Evolutionary conservation across 2,329 filamentous ascomycete genomes (phyloP).

Genomic region (Ascochyta lentis): DNA sequence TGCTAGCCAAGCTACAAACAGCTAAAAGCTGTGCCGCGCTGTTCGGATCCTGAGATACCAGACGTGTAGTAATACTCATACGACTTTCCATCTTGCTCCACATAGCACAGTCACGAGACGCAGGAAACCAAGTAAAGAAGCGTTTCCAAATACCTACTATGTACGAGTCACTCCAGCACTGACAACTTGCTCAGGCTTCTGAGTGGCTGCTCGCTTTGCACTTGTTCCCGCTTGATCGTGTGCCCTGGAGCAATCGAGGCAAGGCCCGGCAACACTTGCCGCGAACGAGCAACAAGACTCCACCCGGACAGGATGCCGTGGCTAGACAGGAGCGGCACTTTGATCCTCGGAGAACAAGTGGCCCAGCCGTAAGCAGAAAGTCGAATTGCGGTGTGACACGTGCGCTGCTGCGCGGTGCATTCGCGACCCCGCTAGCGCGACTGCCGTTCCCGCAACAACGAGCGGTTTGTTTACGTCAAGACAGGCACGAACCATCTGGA

Average conservation of each 20-base stretch:
- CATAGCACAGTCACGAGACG: not conserved
- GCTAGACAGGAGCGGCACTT: slow-evolving; percentile 7
- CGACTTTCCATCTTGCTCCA: not conserved
- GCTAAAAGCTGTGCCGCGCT: not conserved
- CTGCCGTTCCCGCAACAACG: slow-evolving; percentile 11
- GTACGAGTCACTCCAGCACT: not conserved
- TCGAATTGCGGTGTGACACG: slow-evolving; percentile 22
- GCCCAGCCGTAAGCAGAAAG: slow-evolving; percentile 4
- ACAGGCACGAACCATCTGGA: slow-evolving; percentile 20
- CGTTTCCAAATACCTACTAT: not conserved
- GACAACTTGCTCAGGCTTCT: slow-evolving; percentile 9
- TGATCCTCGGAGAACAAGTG: slow-evolving; percentile 9
- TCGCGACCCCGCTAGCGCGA: slow-evolving; percentile 12
- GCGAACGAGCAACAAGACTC: slow-evolving; percentile 10
- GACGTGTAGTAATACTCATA: too few species aligned
- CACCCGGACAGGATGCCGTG: slow-evolving; percentile 3
- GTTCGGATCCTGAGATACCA: not conserved
- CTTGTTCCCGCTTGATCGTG: slow-evolving; percentile 7
- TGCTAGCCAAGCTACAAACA: slow-evolving; percentile 30
- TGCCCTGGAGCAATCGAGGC: slow-evolving; percentile 5
- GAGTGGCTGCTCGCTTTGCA: not conserved
- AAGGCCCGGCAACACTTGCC: slow-evolving; percentile 11
- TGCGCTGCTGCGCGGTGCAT: slow-evolving; percentile 1
- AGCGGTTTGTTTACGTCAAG: slow-evolving; percentile 13
- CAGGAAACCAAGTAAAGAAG: not conserved